Conservation (phyloP, 2,329 filamentous ascomycete species). For the Aspergillus thermomutatus region DNA sequence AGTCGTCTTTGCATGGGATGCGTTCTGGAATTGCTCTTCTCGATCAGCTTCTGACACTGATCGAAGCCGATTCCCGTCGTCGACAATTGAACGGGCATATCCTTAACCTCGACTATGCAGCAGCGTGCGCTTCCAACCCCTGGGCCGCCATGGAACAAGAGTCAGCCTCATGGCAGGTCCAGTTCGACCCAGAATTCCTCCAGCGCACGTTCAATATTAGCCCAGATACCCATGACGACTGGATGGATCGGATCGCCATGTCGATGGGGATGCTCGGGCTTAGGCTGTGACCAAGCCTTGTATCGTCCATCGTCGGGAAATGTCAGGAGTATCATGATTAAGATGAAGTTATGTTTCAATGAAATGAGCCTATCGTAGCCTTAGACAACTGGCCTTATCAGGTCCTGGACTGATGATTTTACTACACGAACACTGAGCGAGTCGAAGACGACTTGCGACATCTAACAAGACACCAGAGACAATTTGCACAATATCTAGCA, state of each 20-base stretch:
- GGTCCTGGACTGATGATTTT: too few relatives aligned
- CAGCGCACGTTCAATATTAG: neutral
- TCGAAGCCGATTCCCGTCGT: slow-evolving; percentile 1
- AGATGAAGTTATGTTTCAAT: too few relatives aligned
- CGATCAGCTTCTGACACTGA: slow-evolving; percentile 7
- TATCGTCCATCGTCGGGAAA: too few relatives aligned
- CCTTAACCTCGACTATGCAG: neutral
- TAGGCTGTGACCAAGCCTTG: neutral
- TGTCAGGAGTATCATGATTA: too few relatives aligned
- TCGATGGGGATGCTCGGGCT: slow-evolving; percentile 14
- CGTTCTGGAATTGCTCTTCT: slow-evolving; percentile 10
- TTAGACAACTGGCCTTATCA: too few relatives aligned
- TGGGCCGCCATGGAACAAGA: neutral
- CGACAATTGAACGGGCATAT: neutral
- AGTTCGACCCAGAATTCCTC: slow-evolving; percentile 3
- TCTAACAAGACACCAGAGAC: too few relatives aligned
- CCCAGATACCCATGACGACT: slow-evolving; percentile 1
- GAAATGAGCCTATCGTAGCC: too few relatives aligned
- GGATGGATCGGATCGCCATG: slow-evolving; percentile 12
- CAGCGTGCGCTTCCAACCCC: neutral
- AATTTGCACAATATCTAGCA: too few relatives aligned
- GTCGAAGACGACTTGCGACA: too few relatives aligned
- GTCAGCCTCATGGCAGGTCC: neutral
- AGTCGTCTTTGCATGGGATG: slow-evolving; percentile 9
- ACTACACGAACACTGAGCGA: too few relatives aligned